phyloP scores from a whole-genome alignment of 2,329 filamentous ascomycete genomes.

The Colletotrichum sp. region DNA sequence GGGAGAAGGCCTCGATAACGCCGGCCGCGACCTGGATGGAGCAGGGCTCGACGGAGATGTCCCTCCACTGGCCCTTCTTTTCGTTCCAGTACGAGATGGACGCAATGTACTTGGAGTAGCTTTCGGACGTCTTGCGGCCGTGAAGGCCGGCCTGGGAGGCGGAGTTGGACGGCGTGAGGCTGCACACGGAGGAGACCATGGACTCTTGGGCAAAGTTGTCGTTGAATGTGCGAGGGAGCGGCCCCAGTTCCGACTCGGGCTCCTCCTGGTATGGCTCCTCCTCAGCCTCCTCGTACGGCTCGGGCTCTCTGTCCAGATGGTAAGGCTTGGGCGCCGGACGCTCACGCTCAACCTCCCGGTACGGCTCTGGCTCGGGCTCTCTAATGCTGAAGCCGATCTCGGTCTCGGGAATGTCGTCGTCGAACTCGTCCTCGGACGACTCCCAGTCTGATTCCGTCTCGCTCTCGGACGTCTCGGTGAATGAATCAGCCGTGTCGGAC shows the following conservation, averaged over 20 bases:
- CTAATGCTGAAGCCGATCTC: conserved; percentile 64
- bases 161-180: conserved; percentile 80
- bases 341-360: conserved; percentile 21
- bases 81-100: conserved; percentile 68
- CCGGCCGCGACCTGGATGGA: conserved; percentile 63
- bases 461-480: conserved; percentile 41
- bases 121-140: conserved; percentile 56
- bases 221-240: neutral
- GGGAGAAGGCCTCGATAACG: conserved; percentile 61
- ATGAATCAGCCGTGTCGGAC: conserved; percentile 65
- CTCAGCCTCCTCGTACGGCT: neutral
- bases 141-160: conserved; percentile 73
- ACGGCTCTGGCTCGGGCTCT: conserved; percentile 36
- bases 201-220: conserved; percentile 28
- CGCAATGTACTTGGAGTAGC: conserved; percentile 53
- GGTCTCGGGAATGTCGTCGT: conserved; percentile 65
- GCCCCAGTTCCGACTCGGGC: neutral
- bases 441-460: conserved; percentile 54
- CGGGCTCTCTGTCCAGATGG: neutral
- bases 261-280: neutral
- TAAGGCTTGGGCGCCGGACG: conserved; percentile 18
- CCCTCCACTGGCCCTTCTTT: conserved; percentile 64
- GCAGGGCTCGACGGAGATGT: conserved; percentile 56
- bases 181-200: conserved; percentile 58
- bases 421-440: conserved; percentile 58